These are phyloP conservation scores for Gamarada debralockiae DNA, from an alignment of 495 filamentous ascomycete species.

Conservation along the genomic window DNA sequence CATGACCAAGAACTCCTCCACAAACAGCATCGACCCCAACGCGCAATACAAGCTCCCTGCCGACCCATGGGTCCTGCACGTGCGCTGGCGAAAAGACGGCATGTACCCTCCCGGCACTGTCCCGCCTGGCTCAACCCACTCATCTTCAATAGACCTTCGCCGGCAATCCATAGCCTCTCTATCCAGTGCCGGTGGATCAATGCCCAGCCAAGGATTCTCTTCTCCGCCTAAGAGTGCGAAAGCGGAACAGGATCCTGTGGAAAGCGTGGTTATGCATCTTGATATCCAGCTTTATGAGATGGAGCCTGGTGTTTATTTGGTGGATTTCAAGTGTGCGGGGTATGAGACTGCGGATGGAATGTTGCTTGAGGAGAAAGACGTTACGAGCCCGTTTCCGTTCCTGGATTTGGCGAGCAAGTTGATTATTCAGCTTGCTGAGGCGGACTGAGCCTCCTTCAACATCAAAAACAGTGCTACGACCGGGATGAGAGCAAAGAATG, in stretches of 20 bases:
- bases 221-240: slow-evolving; percentile 16
- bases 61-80: slow-evolving; percentile 94
- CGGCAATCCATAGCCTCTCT: slow-evolving; percentile 29
- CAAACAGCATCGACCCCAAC: slow-evolving; percentile 17
- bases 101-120: slow-evolving; percentile 42
- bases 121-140: slow-evolving; percentile 25
- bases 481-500: background rate
- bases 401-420: slow-evolving; percentile 67
- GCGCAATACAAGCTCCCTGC: slow-evolving; percentile 75
- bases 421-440: slow-evolving; percentile 74
- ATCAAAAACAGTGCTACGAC: background rate
- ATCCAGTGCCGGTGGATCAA: slow-evolving; percentile 28
- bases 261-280: slow-evolving; percentile 77
- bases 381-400: slow-evolving; percentile 73
- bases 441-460: slow-evolving; percentile 37
- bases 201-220: slow-evolving; percentile 21
- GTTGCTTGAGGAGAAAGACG: slow-evolving; percentile 65
- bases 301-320: slow-evolving; percentile 88
- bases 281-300: slow-evolving; percentile 97
- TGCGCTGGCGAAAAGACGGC: slow-evolving; percentile 78
- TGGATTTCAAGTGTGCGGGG: slow-evolving; percentile 98
- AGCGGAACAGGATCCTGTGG: slow-evolving; percentile 35
- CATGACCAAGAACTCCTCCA: slow-evolving; percentile 22
- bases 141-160: slow-evolving; percentile 25
- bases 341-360: slow-evolving; percentile 72